A percentile compares a stretch with the other conserved stretches of the same genome.
These are phyloP conservation scores for Aspergillus caelatus DNA, from an alignment of 2,329 filamentous ascomycete species.

Conservation along the genomic window DNA sequence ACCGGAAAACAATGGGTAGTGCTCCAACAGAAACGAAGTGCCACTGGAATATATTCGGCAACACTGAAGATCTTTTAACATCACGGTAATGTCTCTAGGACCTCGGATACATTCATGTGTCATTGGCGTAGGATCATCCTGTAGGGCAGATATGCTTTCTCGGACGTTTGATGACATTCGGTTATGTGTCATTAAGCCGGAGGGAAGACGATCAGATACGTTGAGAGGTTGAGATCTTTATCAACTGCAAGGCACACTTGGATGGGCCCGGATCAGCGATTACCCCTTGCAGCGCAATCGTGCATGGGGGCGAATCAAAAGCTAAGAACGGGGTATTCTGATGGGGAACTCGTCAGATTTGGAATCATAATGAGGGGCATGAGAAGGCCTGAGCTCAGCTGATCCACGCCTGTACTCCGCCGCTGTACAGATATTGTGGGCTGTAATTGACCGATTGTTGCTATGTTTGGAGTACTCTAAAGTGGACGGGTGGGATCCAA, in stretches of 20 bases:
- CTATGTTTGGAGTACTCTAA: not conserved
- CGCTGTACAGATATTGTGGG: not conserved
- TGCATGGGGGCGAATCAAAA: not conserved
- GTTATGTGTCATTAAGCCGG: not conserved
- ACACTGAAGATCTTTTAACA: not conserved
- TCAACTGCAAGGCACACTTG: not conserved
- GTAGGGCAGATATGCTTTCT: not conserved
- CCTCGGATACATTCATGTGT: not conserved
- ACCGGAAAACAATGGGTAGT: not conserved
- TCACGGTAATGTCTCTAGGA: not conserved
- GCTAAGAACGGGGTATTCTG: not conserved
- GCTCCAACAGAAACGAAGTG: not conserved
- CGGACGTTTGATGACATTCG: not conserved
- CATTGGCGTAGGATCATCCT: not conserved
- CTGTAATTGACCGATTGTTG: not conserved
- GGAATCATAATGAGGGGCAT: not conserved
- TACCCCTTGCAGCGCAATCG: not conserved
- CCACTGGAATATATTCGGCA: not conserved
- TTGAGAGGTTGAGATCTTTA: not conserved
- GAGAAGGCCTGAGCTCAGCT: conserved; percentile 1
- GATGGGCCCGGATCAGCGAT: not conserved
- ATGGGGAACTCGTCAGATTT: not conserved
- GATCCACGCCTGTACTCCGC: not conserved
- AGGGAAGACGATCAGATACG: not conserved
- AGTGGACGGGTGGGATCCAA: conserved; percentile 1